Evolutionary conservation across 768 basidiomycete genomes (phyloP).

Genomic region (Chalciporus sphaerocephalus): DNA sequence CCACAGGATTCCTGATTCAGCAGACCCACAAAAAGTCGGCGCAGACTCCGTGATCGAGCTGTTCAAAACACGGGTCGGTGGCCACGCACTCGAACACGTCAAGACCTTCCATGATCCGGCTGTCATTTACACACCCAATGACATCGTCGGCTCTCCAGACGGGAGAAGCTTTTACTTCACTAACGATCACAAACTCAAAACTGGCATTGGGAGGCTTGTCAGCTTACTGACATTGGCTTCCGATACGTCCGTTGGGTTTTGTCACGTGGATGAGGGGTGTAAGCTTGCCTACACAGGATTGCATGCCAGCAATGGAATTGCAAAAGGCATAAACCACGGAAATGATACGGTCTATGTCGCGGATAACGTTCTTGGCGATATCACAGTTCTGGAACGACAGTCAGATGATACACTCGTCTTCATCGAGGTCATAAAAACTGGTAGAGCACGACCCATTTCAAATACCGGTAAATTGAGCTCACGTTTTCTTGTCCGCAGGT

Average conservation of each 20-base stretch:
- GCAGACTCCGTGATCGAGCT: slow-evolving; percentile 71
- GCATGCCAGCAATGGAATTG: slow-evolving; percentile 59
- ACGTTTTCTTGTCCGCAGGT: slow-evolving; percentile 32
- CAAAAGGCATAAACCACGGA: slow-evolving; percentile 32
- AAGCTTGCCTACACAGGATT: slow-evolving; percentile 52
- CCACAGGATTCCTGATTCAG: slow-evolving; percentile 51
- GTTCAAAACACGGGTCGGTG: slow-evolving; percentile 50
- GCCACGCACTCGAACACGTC: slow-evolving; percentile 45
- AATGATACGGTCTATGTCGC: slow-evolving; percentile 67
- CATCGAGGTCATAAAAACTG: slow-evolving; percentile 50
- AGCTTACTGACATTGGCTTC: slow-evolving; percentile 31
- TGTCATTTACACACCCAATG: slow-evolving; percentile 63
- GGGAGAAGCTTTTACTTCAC: slow-evolving; percentile 66
- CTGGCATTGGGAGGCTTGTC: slow-evolving; percentile 32
- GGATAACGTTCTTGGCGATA: slow-evolving; percentile 38
- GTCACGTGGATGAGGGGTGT: slow-evolving; percentile 57
- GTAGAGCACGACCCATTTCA: slow-evolving; percentile 31
- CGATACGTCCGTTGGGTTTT: slow-evolving; percentile 57
- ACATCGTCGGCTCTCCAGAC: slow-evolving; percentile 61
- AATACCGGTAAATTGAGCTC: not conserved
- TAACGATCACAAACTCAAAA: slow-evolving; percentile 58
- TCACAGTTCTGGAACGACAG: slow-evolving; percentile 56
- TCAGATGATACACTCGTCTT: slow-evolving; percentile 54
- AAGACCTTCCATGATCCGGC: slow-evolving; percentile 50
- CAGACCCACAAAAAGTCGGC: slow-evolving; percentile 42